A percentile compares a stretch with the other conserved stretches of the same genome.
Conservation (phyloP, 306 rosid genomes). For the Begonia loranthoides region DNA sequence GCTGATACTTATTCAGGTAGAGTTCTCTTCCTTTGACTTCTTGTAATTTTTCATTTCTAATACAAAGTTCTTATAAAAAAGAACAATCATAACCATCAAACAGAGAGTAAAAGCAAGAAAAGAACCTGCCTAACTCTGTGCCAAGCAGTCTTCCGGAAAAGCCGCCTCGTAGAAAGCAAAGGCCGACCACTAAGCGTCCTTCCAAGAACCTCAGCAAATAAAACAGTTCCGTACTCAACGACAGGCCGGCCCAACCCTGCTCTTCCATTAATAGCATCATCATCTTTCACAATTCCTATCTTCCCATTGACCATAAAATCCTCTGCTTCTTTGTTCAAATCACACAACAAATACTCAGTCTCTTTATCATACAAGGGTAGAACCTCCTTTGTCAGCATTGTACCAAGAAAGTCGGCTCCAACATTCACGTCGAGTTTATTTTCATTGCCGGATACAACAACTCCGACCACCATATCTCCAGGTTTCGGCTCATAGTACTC, state of each 20-base stretch:
- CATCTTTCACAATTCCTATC: constrained; percentile 66
- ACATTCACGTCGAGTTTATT: constrained; percentile 76
- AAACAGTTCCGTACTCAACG: constrained; percentile 69
- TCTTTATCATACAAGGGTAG: constrained; percentile 88
- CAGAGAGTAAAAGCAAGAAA: constrained; percentile 31
- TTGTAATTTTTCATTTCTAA: too few species aligned
- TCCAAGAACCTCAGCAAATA: constrained; percentile 95
- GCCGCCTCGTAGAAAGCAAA: constrained; percentile 75
- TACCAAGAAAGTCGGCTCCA: constrained; percentile 83
- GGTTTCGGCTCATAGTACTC: constrained; percentile 89
- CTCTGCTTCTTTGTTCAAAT: constrained; percentile 36
- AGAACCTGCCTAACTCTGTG: constrained; percentile 98
- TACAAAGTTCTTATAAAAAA: too few species aligned
- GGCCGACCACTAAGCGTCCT: constrained; percentile 90
- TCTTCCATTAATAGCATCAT: constrained; percentile 44
- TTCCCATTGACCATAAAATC: constrained; percentile 53
- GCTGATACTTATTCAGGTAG: too few species aligned
- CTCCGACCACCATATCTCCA: constrained; percentile 84
- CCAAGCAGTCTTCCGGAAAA: constrained; percentile 77
- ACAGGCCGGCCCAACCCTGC: constrained; percentile 49
- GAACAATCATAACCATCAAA: not conserved
- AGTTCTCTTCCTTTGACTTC: too few species aligned
- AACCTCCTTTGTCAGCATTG: constrained; percentile 96
- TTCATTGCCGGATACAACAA: constrained; percentile 86
- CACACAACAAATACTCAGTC: constrained; percentile 67